Percentiles rank a stretch among this genome's conserved stretches.
Evolutionary conservation across 2,329 filamentous ascomycete genomes (phyloP).

Genomic region (Teratosphaeria pseudoeucalypti): DNA sequence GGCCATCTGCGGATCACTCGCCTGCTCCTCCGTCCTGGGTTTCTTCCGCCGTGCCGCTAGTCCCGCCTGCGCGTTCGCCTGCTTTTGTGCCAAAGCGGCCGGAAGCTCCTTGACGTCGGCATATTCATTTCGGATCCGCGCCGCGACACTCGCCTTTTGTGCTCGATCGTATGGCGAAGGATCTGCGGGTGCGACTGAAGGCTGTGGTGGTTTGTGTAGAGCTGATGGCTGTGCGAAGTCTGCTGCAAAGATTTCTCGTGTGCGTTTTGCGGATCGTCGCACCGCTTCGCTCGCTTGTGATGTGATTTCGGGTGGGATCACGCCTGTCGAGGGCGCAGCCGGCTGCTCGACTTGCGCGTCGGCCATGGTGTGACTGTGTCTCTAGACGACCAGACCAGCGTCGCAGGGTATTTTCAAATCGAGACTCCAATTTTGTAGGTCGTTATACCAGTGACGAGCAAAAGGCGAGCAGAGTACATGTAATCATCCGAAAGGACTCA

Average conservation of each 20-base stretch:
- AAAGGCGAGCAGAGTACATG: background rate
- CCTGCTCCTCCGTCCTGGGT: constrained; percentile 44
- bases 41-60: constrained; percentile 55
- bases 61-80: constrained; percentile 50
- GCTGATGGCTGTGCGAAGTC: constrained; percentile 38
- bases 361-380: constrained; percentile 6
- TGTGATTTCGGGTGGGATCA: constrained; percentile 11
- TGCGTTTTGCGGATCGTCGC: constrained; percentile 43
- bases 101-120: constrained; percentile 67
- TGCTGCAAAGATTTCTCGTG: constrained; percentile 43
- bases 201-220: constrained; percentile 31
- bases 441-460: background rate
- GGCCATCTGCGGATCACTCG: constrained; percentile 46
- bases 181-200: constrained; percentile 35
- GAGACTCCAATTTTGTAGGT: background rate
- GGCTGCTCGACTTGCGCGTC: constrained; percentile 4
- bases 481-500: background rate
- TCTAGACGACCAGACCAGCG: background rate
- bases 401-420: background rate
- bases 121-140: constrained; percentile 64
- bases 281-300: constrained; percentile 21
- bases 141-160: constrained; percentile 39
- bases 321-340: constrained; percentile 1
- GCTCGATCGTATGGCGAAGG: constrained; percentile 34
- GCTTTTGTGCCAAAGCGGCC: constrained; percentile 66